Evolutionary conservation across 2,329 filamentous ascomycete species (phyloP).

Genomic region (Ceratocystis harringtonii): DNA sequence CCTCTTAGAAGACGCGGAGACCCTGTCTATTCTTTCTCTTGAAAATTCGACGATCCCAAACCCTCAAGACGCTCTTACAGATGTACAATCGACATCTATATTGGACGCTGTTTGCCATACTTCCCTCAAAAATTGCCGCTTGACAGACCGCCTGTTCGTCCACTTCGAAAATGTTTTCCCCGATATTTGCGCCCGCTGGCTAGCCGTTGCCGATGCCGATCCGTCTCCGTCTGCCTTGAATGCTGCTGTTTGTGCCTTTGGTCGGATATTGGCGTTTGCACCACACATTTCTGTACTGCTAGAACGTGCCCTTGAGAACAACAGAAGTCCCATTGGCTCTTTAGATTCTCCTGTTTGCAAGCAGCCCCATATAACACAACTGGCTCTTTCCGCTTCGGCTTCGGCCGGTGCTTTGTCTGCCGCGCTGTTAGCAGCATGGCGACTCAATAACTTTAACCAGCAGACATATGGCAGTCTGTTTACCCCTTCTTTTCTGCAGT

Average conservation of each 20-base stretch:
- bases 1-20: conserved; percentile 17
- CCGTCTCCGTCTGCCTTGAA: conserved; percentile 25
- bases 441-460: conserved; percentile 64
- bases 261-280: conserved; percentile 65
- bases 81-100: conserved; percentile 48
- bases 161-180: conserved; percentile 62
- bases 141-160: conserved; percentile 59
- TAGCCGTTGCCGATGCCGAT: conserved; percentile 27
- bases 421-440: conserved; percentile 55
- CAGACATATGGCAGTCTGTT: conserved; percentile 50
- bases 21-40: conserved; percentile 36
- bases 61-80: conserved; percentile 24
- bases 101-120: conserved; percentile 55
- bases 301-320: conserved; percentile 27
- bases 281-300: conserved; percentile 64
- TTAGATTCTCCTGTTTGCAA: conserved; percentile 1
- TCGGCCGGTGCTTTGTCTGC: conserved; percentile 21
- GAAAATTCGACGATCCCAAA: conserved; percentile 22
- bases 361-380: conserved; percentile 11
- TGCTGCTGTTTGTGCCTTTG: conserved; percentile 52
- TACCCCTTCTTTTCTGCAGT: conserved; percentile 51
- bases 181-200: conserved; percentile 72
- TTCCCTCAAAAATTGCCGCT: conserved; percentile 47
- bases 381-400: conserved; percentile 18
- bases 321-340: background rate